phyloP scores from a whole-genome alignment of 306 rosid species.

The Cicer cuneatum region DNA sequence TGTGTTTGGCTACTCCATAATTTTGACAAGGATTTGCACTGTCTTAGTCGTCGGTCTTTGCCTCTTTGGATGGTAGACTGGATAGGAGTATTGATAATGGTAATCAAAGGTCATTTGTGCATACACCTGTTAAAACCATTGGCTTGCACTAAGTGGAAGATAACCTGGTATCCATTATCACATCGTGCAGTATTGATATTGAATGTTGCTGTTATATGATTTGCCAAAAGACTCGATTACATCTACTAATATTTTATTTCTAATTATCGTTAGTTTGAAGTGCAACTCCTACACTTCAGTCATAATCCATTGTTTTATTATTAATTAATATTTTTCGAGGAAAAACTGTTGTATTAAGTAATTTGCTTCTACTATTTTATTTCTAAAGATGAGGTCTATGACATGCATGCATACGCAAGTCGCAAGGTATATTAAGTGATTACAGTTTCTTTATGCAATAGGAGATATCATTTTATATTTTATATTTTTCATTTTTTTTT shows the following conservation, averaged over 20 bases:
- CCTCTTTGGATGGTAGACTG: conserved; percentile 3
- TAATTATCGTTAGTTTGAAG: conserved; percentile 41
- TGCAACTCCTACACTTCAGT: conserved; percentile 42
- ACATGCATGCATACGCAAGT: conserved; percentile 39
- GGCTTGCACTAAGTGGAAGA: conserved; percentile 50
- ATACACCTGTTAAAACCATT: conserved; percentile 41
- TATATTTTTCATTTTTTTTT: conserved; percentile 2
- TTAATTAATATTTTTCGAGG: conserved; percentile 41
- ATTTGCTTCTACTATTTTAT: conserved; percentile 30
- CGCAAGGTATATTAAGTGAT: conserved; percentile 25
- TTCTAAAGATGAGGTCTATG: conserved; percentile 11
- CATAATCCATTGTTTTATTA: conserved; percentile 36
- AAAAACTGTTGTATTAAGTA: conserved; percentile 26
- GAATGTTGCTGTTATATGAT: conserved; percentile 37
- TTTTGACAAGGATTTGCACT: conserved; percentile 40
- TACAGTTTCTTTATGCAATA: conserved; percentile 18
- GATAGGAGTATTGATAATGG: conserved; percentile 43
- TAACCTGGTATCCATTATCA: conserved; percentile 48
- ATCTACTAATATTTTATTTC: conserved; percentile 41
- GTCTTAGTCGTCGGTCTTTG: conserved; percentile 22
- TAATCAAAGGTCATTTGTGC: conserved; percentile 43
- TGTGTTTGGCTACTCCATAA: conserved; percentile 11
- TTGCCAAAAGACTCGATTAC: conserved; percentile 35
- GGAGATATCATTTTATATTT: conserved; percentile 33
- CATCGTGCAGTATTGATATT: conserved; percentile 41